Evolutionary conservation across 2,329 filamentous ascomycete genomes (phyloP), one percentile per base, ranked within the genome.

Genomic region (Didymella exigua): DNA sequence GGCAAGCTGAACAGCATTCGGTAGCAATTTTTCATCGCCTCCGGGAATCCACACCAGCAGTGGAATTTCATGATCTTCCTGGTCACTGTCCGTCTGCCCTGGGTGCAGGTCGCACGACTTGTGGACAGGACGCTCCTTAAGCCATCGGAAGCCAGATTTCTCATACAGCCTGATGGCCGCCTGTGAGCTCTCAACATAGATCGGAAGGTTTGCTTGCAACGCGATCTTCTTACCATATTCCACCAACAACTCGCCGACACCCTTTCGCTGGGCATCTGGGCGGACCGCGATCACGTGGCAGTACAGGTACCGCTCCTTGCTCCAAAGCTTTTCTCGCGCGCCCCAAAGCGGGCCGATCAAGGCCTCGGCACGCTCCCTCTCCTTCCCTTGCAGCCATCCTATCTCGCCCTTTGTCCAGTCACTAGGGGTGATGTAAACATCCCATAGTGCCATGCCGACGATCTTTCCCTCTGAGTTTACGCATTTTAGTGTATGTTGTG

Each of bases 401-500:
- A 81, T 75, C 30, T 79, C 78, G 2, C 75, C 74, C 53, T 77
- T 77, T 47, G 71, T 71, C 58, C 79, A 75, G 59, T 81, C 78
- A 54, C 78, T 77, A 5, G 74, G 70, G 8, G 70, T 68, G 21
- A 79, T 53, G 59, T 78, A 79, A 5, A 78, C 69, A 52, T 82
- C 78, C 60, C 75, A 77, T 16, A 82, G 71, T 2, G 74, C 78
- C 76, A 82, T 81, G 43, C 79, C 80, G 19, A 80, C 70, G 30
- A 81, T 75, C 26, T 77, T 72, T 13, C 75, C 75, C 3, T 72
- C 70, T 6, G 72, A 75, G 59, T 82, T 79, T 23, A 81, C 70
- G 42, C 75, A 79, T 66, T 82, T 82, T 56, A 77, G 69, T 5
- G 79, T 82, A 63, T 81, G 79, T 53, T 81, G 79, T 16, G 68